Evolutionary conservation across 2,329 filamentous ascomycete genomes (phyloP).

Genomic region (Fusarium sp.): DNA sequence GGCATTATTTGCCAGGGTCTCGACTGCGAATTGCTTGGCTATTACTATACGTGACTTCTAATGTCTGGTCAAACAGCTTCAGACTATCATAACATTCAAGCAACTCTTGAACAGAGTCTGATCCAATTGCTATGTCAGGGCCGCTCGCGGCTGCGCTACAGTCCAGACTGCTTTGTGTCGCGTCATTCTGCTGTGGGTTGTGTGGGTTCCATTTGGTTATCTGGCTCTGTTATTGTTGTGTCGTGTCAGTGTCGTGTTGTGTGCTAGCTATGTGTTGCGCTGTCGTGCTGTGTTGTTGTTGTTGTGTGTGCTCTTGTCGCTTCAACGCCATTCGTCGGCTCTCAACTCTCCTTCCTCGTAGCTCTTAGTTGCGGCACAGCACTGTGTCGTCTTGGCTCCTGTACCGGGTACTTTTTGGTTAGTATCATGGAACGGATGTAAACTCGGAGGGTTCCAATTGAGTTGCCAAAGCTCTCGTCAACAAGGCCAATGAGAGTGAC

Average conservation of each 20-base stretch:
- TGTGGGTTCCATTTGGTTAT: slow-evolving; percentile 23
- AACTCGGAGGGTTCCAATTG: slow-evolving; percentile 16
- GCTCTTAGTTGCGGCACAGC: slow-evolving; percentile 41
- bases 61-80: slow-evolving; percentile 2
- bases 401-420: slow-evolving; percentile 36
- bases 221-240: slow-evolving; percentile 36
- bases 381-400: slow-evolving; percentile 33
- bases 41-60: neutral
- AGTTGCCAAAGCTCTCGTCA: slow-evolving; percentile 18
- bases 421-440: neutral
- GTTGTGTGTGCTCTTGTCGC: slow-evolving; percentile 37
- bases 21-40: slow-evolving; percentile 16
- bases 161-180: slow-evolving; percentile 29
- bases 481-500: slow-evolving; percentile 25
- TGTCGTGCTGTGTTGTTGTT: slow-evolving; percentile 42
- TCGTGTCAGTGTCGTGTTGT: slow-evolving; percentile 41
- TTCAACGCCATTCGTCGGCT: slow-evolving; percentile 33
- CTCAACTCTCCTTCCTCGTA: slow-evolving; percentile 36
- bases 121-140: slow-evolving; percentile 17
- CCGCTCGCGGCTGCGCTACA: slow-evolving; percentile 33
- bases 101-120: neutral
- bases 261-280: slow-evolving; percentile 42
- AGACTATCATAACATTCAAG: neutral
- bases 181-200: slow-evolving; percentile 33
- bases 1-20: slow-evolving; percentile 7